Evolutionary conservation across 192 early-diverging fungal species (phyloP), one percentile per base, ranked within the genome.

Genomic region (Entomortierella parvispora): DNA sequence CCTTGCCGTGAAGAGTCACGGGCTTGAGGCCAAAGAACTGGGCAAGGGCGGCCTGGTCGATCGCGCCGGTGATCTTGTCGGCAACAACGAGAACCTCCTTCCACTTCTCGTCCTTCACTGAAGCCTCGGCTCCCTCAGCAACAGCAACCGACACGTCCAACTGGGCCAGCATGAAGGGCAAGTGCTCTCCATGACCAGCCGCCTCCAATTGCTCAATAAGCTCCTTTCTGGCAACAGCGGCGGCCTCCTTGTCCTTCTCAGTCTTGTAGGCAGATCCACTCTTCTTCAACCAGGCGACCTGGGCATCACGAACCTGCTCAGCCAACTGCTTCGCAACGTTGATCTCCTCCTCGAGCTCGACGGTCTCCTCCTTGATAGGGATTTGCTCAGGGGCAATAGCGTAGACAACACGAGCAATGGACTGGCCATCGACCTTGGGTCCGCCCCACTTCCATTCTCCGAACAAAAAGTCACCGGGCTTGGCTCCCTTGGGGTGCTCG

Each of bases 201-300:
- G 69, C 53, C 54, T 96, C 90, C 9, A 99, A 69, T 50, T 88
- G 75, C 2, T 55, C 69, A 23, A 91, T 44, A 31, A 93, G 46
- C 25, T 80, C 76, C 44, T 81, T 74, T 34, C 91, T 88, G 17
- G 85, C 85, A 4, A 22, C 65, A 18, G 84, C 87, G 28, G 87
- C 88, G 2, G 84, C 82, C 12, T 81, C 79, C 48, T 77, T 77
- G 61, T 77, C 74, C 43, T 77, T 77, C 2, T 77, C 74, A 0
- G 74, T 64, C 61, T 68, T 74, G 81, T 87, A 77, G 4, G 61
- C 74, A 0, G 54, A 50, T 40, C 37, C 61, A 32, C 91, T 67
- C 84, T 96, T 97, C 80, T 93, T 94, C 49, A 98, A 62, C 81
- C 88, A 89, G 3, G 88, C 78, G 33, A 99, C 86, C 68, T 94